Conservation (phyloP, 805 yeast genomes). For the Yarrowia bubula region DNA sequence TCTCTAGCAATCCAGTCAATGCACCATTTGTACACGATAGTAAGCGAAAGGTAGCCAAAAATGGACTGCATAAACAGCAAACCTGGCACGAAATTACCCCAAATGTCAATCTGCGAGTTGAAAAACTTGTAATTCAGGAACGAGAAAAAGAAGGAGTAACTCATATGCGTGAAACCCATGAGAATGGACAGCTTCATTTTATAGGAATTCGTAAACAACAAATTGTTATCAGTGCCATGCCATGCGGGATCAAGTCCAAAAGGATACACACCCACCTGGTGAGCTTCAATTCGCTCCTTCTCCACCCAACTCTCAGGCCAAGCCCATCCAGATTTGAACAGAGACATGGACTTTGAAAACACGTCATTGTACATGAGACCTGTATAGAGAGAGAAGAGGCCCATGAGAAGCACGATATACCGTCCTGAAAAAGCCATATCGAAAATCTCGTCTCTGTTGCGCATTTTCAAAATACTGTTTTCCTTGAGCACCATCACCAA, state of each 20-base stretch:
- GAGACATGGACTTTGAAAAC: slow-evolving; percentile 85
- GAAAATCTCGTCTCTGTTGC: slow-evolving; percentile 79
- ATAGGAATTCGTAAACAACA: slow-evolving; percentile 88
- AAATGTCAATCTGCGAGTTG: slow-evolving; percentile 71
- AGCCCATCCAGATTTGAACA: slow-evolving; percentile 85
- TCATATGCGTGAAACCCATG: slow-evolving; percentile 94
- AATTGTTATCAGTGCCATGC: slow-evolving; percentile 94
- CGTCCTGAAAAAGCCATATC: slow-evolving; percentile 96
- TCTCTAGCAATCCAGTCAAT: slow-evolving; percentile 82
- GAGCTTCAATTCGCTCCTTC: slow-evolving; percentile 69
- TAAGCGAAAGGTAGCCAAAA: slow-evolving; percentile 83
- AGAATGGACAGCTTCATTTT: slow-evolving; percentile 94
- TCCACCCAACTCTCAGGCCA: slow-evolving; percentile 73
- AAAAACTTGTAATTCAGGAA: slow-evolving; percentile 71
- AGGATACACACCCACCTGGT: slow-evolving; percentile 62
- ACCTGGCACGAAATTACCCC: slow-evolving; percentile 94
- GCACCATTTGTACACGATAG: slow-evolving; percentile 90
- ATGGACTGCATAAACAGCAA: slow-evolving; percentile 93
- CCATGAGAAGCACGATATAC: slow-evolving; percentile 89
- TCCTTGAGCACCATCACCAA: slow-evolving; percentile 69
- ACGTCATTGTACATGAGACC: slow-evolving; percentile 92
- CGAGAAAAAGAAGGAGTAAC: slow-evolving; percentile 81
- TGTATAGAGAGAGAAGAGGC: slow-evolving; percentile 91
- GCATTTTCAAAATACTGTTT: slow-evolving; percentile 56
- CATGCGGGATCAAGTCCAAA: slow-evolving; percentile 91